phyloP scores from a whole-genome alignment of 139 green algal genomes.

The Tetraselmis chui region DNA sequence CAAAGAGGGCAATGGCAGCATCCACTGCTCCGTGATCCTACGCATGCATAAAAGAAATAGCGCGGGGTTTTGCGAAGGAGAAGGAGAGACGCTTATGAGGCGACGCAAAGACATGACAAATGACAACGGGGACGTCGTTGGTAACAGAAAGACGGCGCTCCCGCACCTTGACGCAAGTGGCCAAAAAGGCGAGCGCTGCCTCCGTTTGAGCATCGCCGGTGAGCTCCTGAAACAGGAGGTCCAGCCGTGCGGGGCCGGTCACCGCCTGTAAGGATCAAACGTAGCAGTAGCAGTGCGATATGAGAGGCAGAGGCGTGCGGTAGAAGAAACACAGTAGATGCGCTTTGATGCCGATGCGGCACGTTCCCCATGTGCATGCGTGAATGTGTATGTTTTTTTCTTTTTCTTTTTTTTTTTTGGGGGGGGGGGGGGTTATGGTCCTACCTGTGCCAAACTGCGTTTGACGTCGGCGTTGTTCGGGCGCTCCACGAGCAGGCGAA shows the following conservation, averaged over 20 bases:
- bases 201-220: background rate
- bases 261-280: too few species aligned
- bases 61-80: background rate
- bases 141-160: too few species aligned
- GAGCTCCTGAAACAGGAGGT: slow-evolving; percentile 20
- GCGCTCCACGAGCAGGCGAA: slow-evolving; percentile 35
- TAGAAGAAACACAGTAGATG: too few species aligned
- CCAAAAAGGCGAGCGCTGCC: slow-evolving; percentile 55
- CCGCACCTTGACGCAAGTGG: slow-evolving; percentile 40
- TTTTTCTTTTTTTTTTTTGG: too few species aligned
- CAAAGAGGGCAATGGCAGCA: slow-evolving; percentile 25
- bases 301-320: too few species aligned
- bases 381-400: too few species aligned
- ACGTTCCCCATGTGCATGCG: too few species aligned
- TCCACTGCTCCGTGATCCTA: slow-evolving; percentile 42
- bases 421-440: too few species aligned
- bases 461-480: slow-evolving; percentile 26
- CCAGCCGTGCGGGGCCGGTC: background rate
- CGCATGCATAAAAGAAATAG: background rate
- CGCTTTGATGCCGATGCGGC: too few species aligned
- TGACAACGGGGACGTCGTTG: too few species aligned
- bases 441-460: slow-evolving; percentile 29
- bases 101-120: too few species aligned
- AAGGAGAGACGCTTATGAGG: background rate
- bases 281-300: too few species aligned